Percentiles rank a stretch among this genome's conserved stretches.
phyloP scores from a whole-genome alignment of 257 asterid species.

The Prunella vulgaris region DNA sequence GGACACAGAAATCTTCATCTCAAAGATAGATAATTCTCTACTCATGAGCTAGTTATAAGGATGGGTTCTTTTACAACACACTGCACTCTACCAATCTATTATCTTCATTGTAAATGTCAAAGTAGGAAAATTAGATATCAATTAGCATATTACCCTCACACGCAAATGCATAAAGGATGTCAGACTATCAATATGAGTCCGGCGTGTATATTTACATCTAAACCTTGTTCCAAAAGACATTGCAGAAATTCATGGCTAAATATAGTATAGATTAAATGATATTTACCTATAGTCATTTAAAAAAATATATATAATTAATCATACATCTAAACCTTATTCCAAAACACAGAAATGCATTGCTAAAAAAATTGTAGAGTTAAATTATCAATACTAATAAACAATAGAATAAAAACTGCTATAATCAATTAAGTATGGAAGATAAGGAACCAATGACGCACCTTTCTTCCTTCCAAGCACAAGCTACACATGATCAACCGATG shows the following conservation, averaged over 20 bases:
- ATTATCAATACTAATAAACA: background rate
- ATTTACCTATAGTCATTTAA: background rate
- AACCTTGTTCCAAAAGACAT: background rate
- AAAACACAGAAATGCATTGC: background rate
- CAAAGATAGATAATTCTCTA: background rate
- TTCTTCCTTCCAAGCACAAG: constrained; percentile 96
- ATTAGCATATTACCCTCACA: constrained; percentile 1
- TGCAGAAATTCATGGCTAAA: background rate
- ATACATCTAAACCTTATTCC: background rate
- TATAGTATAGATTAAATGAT: background rate
- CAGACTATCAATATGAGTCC: background rate
- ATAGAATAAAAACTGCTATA: background rate
- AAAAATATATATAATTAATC: background rate
- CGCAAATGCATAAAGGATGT: background rate
- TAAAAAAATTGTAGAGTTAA: background rate
- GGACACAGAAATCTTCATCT: constrained; percentile 9
- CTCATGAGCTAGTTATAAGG: background rate
- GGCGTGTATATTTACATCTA: background rate
- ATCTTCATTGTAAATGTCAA: background rate
- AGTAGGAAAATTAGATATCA: constrained; percentile 2
- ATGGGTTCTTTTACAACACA: background rate
- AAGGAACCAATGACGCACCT: constrained; percentile 40
- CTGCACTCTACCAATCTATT: background rate
- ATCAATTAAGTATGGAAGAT: background rate
- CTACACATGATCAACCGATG: constrained; percentile 85